Evolutionary conservation across 2,329 filamentous ascomycete species (phyloP).

Genomic region (Diaporthe ampelina): DNA sequence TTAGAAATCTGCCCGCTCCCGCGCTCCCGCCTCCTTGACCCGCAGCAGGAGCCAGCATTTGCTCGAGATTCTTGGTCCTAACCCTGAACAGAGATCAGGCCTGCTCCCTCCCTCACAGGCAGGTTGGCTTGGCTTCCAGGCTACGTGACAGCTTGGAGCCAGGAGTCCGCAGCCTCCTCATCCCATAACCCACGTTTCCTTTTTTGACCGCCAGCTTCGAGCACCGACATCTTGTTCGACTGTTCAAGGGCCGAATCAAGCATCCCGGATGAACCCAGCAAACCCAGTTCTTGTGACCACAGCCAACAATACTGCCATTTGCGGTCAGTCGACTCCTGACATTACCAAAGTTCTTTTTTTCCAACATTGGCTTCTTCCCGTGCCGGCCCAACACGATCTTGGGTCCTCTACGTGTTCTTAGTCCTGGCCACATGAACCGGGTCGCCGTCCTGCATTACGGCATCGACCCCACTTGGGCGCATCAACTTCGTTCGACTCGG

Average conservation of each 20-base stretch:
- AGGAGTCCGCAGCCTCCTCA: constrained; percentile 31
- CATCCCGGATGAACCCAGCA: constrained; percentile 5
- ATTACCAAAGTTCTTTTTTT: background rate
- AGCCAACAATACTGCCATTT: background rate
- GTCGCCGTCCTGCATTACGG: constrained; percentile 36
- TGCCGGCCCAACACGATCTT: constrained; percentile 16
- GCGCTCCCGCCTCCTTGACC: background rate
- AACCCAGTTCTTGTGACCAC: constrained; percentile 26
- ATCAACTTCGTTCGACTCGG: constrained; percentile 36
- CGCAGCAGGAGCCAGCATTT: background rate
- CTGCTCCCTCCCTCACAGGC: background rate
- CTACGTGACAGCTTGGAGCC: constrained; percentile 15
- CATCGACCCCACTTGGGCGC: constrained; percentile 40
- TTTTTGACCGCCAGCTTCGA: constrained; percentile 30
- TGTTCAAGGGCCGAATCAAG: constrained; percentile 25
- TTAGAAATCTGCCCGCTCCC: background rate
- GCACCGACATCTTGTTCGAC: background rate
- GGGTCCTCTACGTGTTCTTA: constrained; percentile 25
- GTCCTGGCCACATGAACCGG: constrained; percentile 22
- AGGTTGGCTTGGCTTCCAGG: background rate
- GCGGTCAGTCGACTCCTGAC: background rate
- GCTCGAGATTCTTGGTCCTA: background rate
- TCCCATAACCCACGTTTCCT: constrained; percentile 15
- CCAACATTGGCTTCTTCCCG: background rate
- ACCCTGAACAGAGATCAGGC: constrained; percentile 4